Evolutionary conservation across 2,329 filamentous ascomycete genomes (phyloP), one percentile per base, ranked within the genome.

Genomic region (Fusarium keratoplasticum): DNA sequence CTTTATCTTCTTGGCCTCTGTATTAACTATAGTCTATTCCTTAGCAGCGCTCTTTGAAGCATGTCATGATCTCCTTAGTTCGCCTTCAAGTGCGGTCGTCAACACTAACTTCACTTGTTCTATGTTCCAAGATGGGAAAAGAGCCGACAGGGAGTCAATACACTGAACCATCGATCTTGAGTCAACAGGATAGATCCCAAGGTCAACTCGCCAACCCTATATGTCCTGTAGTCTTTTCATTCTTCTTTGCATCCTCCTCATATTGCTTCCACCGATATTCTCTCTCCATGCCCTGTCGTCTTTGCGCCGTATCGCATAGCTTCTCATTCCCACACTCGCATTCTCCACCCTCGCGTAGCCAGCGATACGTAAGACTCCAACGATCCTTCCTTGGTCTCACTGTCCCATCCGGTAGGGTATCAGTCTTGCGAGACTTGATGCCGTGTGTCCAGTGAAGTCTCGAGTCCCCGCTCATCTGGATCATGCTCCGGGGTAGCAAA

Each of bases 361-460:
- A 89, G 1, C 88, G 83, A 74, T 88, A 89, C 3, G 88, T 89
- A 50, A 89, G 83, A 74, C 88, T 89, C 87, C 87, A 89, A 8
- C 88, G 82, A 33, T 88, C 82, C 2, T 69, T 74, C 0, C 88
- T 80, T 38, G 72, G 67, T 6, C 88, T 81, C 3, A 87, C 82
- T 2, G 81, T 83, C 0, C 86, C 87, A 71, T 89, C 87, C 0
- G 79, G 18, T 2, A 89, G 66, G 0, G 79, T 80, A 65, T 89
- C 88, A 5, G 85, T 89, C 77, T 88, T 89, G 58, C 88, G 83
- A 66, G 87, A 84, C 72, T 85, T 84, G 70, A 90, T 89, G 0
- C 85, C 87, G 71, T 90, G 88, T 14, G 87, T 89, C 87, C 87
- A 89, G 78, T 89, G 86, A 74, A 89, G 76, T 18, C 88, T 80